Percentiles rank a stretch among this genome's conserved stretches.
Conservation (phyloP, 2,329 filamentous ascomycete species). For the Fusarium sp. region DNA sequence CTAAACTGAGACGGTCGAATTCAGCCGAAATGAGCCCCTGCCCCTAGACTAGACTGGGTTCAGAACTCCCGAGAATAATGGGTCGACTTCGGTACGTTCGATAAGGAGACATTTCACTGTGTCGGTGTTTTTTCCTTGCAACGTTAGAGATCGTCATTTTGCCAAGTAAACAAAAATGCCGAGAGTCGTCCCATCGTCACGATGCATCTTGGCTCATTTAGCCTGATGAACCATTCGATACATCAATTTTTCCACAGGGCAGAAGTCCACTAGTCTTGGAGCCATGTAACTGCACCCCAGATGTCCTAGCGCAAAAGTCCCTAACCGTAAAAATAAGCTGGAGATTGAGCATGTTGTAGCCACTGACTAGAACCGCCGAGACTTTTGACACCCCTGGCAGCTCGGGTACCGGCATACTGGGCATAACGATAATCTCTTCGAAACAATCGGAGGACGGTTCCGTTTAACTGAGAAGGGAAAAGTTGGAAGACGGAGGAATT, state of each 20-base stretch:
- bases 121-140: background rate
- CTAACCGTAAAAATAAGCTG: background rate
- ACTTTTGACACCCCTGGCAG: background rate
- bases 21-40: background rate
- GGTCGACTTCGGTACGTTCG: background rate
- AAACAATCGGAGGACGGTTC: background rate
- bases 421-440: background rate
- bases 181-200: background rate
- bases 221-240: background rate
- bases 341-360: background rate
- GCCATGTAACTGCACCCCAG: background rate
- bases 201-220: background rate
- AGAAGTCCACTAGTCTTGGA: background rate
- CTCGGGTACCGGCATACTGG: background rate
- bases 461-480: background rate
- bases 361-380: background rate
- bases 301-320: background rate
- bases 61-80: background rate
- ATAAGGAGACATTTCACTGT: background rate
- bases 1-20: background rate
- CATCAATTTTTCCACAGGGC: background rate
- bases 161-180: slow-evolving; percentile 5
- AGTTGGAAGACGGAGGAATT: background rate
- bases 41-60: background rate
- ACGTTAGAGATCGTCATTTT: background rate